Conservation (phyloP, 345 rosid genomes). For the Melastoma malabathricum region DNA sequence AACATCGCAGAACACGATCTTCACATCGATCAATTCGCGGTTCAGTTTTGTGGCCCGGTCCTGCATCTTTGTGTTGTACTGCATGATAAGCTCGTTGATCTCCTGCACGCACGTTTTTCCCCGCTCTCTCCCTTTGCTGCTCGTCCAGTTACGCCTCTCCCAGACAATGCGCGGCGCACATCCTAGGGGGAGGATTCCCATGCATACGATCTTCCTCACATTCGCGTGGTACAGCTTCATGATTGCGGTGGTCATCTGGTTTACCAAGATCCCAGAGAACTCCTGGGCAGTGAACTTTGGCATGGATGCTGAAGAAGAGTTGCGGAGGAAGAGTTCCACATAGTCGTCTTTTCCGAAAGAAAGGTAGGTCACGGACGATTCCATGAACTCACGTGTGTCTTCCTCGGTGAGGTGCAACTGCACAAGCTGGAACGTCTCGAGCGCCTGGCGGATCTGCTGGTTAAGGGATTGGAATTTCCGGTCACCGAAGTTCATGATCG, state of each 20-base stretch:
- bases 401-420: conserved; percentile 28
- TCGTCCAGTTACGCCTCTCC: conserved; percentile 23
- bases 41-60: conserved; percentile 24
- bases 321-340: conserved; percentile 33
- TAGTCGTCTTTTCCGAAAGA: conserved; percentile 65
- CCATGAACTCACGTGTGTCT: conserved; percentile 14
- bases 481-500: conserved; percentile 29
- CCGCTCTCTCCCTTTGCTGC: neutral
- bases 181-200: conserved; percentile 50
- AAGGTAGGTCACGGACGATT: conserved; percentile 46
- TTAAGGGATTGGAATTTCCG: conserved; percentile 40
- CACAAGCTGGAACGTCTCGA: conserved; percentile 45
- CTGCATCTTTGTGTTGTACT: conserved; percentile 33
- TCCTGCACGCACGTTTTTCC: conserved; percentile 27
- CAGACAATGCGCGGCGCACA: conserved; percentile 34
- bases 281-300: conserved; percentile 25
- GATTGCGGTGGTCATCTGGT: conserved; percentile 37
- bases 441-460: conserved; percentile 50
- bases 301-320: conserved; percentile 23
- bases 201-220: conserved; percentile 30
- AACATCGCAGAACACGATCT: conserved; percentile 35
- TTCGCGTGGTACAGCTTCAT: conserved; percentile 32
- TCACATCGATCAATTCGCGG: conserved; percentile 23
- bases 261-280: conserved; percentile 32
- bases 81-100: conserved; percentile 33